Conservation (phyloP, 2,329 filamentous ascomycete species). For the Leptodontidium sp. region DNA sequence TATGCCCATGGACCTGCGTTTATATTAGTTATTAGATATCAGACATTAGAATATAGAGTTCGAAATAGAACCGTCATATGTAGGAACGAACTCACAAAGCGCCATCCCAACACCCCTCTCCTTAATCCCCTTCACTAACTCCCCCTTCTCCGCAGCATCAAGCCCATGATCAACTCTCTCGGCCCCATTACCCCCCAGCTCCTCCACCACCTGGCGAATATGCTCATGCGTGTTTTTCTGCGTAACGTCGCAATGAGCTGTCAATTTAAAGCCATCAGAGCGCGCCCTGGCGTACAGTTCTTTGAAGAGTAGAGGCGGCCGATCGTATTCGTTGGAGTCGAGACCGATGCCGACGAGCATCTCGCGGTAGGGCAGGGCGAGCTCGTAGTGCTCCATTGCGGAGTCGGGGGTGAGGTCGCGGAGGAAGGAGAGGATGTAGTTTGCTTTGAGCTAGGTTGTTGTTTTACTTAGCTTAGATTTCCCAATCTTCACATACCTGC, state of each 20-base stretch:
- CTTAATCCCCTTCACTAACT: slow-evolving; percentile 55
- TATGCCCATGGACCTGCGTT: slow-evolving; percentile 67
- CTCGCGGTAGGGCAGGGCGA: slow-evolving; percentile 45
- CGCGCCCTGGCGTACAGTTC: slow-evolving; percentile 64
- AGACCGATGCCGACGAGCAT: slow-evolving; percentile 66
- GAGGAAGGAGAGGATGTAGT: slow-evolving; percentile 75
- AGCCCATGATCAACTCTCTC: slow-evolving; percentile 79
- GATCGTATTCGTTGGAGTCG: slow-evolving; percentile 65
- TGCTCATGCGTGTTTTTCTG: slow-evolving; percentile 75
- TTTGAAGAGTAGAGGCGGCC: slow-evolving; percentile 64
- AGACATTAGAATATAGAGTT: too few relatives aligned
- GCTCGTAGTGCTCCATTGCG: slow-evolving; percentile 55
- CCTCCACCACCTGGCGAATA: slow-evolving; percentile 55
- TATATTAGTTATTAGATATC: not conserved
- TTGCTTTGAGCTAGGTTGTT: slow-evolving; percentile 48
- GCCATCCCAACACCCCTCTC: slow-evolving; percentile 64
- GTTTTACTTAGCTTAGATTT: not conserved
- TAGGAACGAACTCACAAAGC: slow-evolving; percentile 57
- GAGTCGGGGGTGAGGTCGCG: slow-evolving; percentile 70
- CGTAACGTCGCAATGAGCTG: slow-evolving; percentile 69
- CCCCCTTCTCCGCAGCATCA: slow-evolving; percentile 60
- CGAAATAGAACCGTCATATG: not conserved
- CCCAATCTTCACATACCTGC: not conserved
- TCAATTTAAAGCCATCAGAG: slow-evolving; percentile 62
- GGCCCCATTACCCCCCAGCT: slow-evolving; percentile 66